Base-by-base conservation (phyloP, 1,284 basidiomycete genomes). In the Ceratobasidium sp. region DNA sequence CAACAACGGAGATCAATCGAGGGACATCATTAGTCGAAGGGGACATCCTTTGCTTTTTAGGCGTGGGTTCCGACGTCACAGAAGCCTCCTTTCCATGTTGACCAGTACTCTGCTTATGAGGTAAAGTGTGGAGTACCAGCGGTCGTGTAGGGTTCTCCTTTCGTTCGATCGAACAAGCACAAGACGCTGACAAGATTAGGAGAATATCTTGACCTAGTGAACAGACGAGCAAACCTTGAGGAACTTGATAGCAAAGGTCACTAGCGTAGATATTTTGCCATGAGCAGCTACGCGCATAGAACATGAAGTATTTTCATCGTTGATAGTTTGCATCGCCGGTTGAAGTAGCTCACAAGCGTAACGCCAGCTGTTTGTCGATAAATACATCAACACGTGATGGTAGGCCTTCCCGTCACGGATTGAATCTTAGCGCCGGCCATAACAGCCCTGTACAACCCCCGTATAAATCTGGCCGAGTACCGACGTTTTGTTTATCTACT, bases 1-100 rank as follows among this genome's bases (percentile, higher is more conserved):
- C 95, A 0, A 91, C 92, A 3, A 95, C 92, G 0, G 92, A 91
- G 69, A 96, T 87, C 9, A 96, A 87, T 0, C 91, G 90, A 0
- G 94, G 91, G 6, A 92, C 89, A 9, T 89, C 87, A 7, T 87
- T 84, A 0, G 89, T 88, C 1, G 88, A 86, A 15, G 85, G 80
- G 56, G 81, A 80, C 33, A 82, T 81, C 55, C 81, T 82, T n/a
- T 79, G 78, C 55, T 60, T 80, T 49, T 78, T 73, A 33, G 66
- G 46, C 49, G 51, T 42, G 63, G 64, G 40, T 68, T 77, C 53
- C 56, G 33, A 33, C 56, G 55, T 44, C 70, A 70, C 61, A 81
- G 79, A 71, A 84, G 67, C 53, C 28, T n/a, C 73, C 7, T 68
- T 64, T 18, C 72, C 46, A 10, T 64, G 39, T 58, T 56, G 73